phyloP scores from a whole-genome alignment of 371 early-diverging fungal species.

The Enterospora canceri region DNA sequence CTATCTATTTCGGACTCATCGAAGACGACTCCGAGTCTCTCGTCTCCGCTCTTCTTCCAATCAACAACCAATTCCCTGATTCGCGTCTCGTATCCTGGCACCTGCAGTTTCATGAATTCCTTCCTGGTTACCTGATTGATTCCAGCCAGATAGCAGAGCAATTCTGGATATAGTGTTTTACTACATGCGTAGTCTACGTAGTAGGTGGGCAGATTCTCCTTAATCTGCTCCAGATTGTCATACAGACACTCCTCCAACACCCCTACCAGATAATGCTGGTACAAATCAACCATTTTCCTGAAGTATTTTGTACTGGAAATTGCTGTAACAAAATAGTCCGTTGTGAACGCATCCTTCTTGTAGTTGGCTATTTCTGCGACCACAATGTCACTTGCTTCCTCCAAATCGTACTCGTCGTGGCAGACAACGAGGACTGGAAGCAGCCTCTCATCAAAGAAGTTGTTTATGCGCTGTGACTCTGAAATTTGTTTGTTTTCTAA shows the following conservation, averaged over 20 bases:
- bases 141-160: conserved; percentile 5
- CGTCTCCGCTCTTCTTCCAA: conserved; percentile 9
- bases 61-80: not conserved
- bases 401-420: conserved; percentile 1
- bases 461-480: not conserved
- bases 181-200: conserved; percentile 24
- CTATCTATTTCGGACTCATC: not conserved
- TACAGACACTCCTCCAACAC: not conserved
- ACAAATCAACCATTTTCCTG: conserved; percentile 9
- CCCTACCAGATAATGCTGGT: conserved; percentile 3
- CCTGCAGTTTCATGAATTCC: conserved; percentile 16
- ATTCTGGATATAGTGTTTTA: conserved; percentile 19
- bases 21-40: not conserved
- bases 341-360: conserved; percentile 8
- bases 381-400: conserved; percentile 11
- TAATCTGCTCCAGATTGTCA: conserved; percentile 11
- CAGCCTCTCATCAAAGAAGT: not conserved
- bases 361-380: not conserved
- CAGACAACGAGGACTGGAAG: not conserved
- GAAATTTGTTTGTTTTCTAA: not conserved
- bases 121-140: not conserved
- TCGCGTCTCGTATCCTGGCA: conserved; percentile 6
- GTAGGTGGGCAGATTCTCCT: conserved; percentile 11
- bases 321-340: conserved; percentile 12
- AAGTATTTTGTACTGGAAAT: conserved; percentile 14